Conservation (phyloP, 148 eudicot species). For the Dianthus caryophyllus region DNA sequence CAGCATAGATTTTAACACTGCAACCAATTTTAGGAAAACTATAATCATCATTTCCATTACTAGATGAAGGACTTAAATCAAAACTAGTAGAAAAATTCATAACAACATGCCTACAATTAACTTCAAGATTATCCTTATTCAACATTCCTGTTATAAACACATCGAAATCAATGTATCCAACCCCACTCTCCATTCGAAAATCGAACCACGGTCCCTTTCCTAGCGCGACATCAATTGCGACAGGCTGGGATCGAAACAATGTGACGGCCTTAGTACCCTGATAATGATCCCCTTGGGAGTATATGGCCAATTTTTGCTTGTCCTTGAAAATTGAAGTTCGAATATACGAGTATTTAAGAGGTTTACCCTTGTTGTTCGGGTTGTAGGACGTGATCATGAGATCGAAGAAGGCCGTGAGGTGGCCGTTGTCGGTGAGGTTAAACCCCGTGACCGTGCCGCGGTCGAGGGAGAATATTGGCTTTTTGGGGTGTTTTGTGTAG, state of each 20-base stretch:
- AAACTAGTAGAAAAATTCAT: slow-evolving; percentile 9
- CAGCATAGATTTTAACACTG: background rate
- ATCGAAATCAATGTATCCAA: slow-evolving; percentile 16
- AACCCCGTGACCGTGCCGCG: slow-evolving; percentile 15
- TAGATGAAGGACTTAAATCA: background rate
- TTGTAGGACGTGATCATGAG: slow-evolving; percentile 16
- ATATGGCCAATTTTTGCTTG: slow-evolving; percentile 2
- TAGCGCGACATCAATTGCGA: background rate
- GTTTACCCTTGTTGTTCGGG: slow-evolving; percentile 16
- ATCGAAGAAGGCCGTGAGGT: slow-evolving; percentile 23
- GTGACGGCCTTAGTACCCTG: background rate
- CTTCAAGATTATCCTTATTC: slow-evolving; percentile 13
- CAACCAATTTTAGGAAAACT: background rate
- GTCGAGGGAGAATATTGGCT: slow-evolving; percentile 21
- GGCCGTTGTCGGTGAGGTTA: slow-evolving; percentile 24
- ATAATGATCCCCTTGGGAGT: background rate
- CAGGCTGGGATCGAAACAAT: background rate
- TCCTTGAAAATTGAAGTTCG: slow-evolving; percentile 9
- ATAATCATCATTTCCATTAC: background rate
- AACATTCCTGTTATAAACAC: slow-evolving; percentile 2
- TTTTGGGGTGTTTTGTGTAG: background rate
- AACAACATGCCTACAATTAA: slow-evolving; percentile 17
- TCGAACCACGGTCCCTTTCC: background rate
- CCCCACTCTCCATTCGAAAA: slow-evolving; percentile 1
- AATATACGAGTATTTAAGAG: background rate